A percentile compares a stretch with the other conserved stretches of the same genome.
Conservation (phyloP, 352 stramenopile species). For the Phytophthora palmivora region DNA sequence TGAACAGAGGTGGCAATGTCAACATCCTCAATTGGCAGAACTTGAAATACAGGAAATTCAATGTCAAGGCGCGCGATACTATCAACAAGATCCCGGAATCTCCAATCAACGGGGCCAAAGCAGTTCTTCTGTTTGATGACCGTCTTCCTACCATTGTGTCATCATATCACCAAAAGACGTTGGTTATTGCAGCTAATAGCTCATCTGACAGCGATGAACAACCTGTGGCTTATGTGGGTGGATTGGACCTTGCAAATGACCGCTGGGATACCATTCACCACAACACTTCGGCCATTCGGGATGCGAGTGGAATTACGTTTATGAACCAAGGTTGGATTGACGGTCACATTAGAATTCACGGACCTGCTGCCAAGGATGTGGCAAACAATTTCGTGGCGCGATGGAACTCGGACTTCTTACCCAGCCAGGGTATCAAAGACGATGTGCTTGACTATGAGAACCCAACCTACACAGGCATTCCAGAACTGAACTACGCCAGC, state of each 20-base stretch:
- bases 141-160: slow-evolving; percentile 40
- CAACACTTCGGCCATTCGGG: slow-evolving; percentile 47
- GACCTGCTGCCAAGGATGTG: too few species aligned
- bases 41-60: slow-evolving; percentile 46
- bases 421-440: slow-evolving; percentile 33
- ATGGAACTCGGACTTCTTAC: slow-evolving; percentile 54
- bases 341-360: slow-evolving; percentile 50
- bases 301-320: slow-evolving; percentile 41
- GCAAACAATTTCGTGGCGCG: slow-evolving; percentile 59
- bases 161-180: slow-evolving; percentile 65
- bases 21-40: slow-evolving; percentile 67
- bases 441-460: slow-evolving; percentile 57
- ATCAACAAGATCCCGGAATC: slow-evolving; percentile 44
- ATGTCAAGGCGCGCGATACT: slow-evolving; percentile 46
- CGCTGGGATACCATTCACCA: slow-evolving; percentile 72
- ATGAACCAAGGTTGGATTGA: slow-evolving; percentile 65
- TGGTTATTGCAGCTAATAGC: slow-evolving; percentile 30
- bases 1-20: slow-evolving; percentile 46
- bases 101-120: slow-evolving; percentile 26
- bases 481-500: slow-evolving; percentile 38
- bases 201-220: slow-evolving; percentile 14
- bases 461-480: slow-evolving; percentile 40
- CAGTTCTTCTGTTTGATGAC: slow-evolving; percentile 61
- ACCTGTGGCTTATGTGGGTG: slow-evolving; percentile 55
- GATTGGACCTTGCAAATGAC: slow-evolving; percentile 59